Conservation (phyloP, 805 yeast genomes). For the Priceomyces melissophilus region DNA sequence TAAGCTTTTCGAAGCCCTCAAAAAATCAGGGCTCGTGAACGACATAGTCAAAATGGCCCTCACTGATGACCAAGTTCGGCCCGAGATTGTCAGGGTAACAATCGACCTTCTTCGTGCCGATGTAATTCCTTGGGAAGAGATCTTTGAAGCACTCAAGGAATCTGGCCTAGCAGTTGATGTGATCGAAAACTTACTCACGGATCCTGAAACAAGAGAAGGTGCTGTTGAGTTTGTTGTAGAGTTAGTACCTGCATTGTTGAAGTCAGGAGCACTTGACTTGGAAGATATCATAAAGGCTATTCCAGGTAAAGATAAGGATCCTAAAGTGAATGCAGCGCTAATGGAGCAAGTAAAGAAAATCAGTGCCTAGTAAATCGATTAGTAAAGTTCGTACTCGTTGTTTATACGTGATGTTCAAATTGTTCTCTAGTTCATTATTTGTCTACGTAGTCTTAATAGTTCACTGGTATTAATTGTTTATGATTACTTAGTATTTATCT, state of each 20-base stretch:
- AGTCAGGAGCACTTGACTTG: slow-evolving; percentile 7
- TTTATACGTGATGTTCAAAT: no score
- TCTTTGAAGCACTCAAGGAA: slow-evolving; percentile 25
- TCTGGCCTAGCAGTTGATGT: slow-evolving; percentile 30
- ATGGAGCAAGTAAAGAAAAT: background rate
- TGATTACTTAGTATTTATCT: no score
- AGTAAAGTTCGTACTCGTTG: no score
- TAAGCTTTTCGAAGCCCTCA: slow-evolving; percentile 21
- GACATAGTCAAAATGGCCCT: slow-evolving; percentile 23
- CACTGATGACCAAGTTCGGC: slow-evolving; percentile 26
- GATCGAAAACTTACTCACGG: slow-evolving; percentile 21
- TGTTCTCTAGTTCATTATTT: no score
- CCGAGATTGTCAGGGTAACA: slow-evolving; percentile 19
- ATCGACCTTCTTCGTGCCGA: slow-evolving; percentile 23
- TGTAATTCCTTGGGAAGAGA: slow-evolving; percentile 30
- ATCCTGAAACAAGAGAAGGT: slow-evolving; percentile 27
- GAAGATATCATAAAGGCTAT: slow-evolving; percentile 3
- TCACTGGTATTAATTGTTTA: no score
- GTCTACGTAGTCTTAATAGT: no score
- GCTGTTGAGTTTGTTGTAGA: slow-evolving; percentile 21
- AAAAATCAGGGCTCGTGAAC: slow-evolving; percentile 27
- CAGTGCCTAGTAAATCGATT: no score
- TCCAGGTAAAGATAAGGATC: slow-evolving; percentile 1
- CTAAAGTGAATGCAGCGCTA: background rate
- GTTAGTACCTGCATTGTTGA: slow-evolving; percentile 17